phyloP scores from a whole-genome alignment of 441 rosid species.

The Croton setiger region DNA sequence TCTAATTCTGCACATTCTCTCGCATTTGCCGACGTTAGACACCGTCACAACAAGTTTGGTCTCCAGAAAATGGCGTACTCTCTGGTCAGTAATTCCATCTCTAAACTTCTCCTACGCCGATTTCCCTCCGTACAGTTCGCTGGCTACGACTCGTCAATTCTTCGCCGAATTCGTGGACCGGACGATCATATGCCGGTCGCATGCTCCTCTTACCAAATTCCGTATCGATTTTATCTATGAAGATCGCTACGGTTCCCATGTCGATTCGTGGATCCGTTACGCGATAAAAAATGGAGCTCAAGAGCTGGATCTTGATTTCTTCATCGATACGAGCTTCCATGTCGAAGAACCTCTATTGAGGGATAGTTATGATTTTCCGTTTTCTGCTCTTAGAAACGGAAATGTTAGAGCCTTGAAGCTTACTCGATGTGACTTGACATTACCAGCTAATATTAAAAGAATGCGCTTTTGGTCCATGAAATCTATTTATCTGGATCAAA shows the following conservation, averaged over 20 bases:
- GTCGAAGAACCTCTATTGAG: neutral
- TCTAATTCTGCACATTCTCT: slow-evolving; percentile 13
- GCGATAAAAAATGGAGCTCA: slow-evolving; percentile 1
- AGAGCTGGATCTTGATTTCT: slow-evolving; percentile 13
- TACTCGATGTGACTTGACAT: slow-evolving; percentile 15
- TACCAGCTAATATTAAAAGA: slow-evolving; percentile 6
- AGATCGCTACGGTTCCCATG: slow-evolving; percentile 9
- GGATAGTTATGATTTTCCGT: slow-evolving; percentile 16
- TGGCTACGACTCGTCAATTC: slow-evolving; percentile 15
- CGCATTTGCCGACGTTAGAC: slow-evolving; percentile 16
- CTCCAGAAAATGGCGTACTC: slow-evolving; percentile 8
- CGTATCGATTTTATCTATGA: slow-evolving; percentile 16
- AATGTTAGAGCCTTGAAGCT: slow-evolving; percentile 13
- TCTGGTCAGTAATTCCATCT: slow-evolving; percentile 10
- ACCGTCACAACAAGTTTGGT: slow-evolving; percentile 16
- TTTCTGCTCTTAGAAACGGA: slow-evolving; percentile 8
- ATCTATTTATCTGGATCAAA: slow-evolving; percentile 7
- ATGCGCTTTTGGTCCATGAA: slow-evolving; percentile 9
- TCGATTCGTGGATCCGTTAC: slow-evolving; percentile 15
- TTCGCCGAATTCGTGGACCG: slow-evolving; percentile 20
- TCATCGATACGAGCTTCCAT: neutral
- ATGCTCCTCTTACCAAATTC: slow-evolving; percentile 5
- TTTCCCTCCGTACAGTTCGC: slow-evolving; percentile 15
- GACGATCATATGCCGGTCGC: slow-evolving; percentile 1
- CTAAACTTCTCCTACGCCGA: slow-evolving; percentile 5